Conservation (phyloP, 2,329 filamentous ascomycete species). For the Pseudocercospora vitis region DNA sequence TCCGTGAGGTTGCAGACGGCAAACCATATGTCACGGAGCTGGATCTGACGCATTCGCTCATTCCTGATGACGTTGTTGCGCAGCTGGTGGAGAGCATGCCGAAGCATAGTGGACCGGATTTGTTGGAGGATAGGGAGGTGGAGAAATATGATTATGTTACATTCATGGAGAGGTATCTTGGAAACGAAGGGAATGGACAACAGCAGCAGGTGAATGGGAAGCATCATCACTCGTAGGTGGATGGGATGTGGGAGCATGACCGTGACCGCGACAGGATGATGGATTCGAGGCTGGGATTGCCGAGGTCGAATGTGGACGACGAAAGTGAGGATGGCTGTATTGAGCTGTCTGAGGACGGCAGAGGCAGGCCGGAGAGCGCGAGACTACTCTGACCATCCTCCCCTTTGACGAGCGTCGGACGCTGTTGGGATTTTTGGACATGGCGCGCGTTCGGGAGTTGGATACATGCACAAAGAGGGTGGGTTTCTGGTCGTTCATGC, state of each 20-base stretch:
- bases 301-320: not conserved
- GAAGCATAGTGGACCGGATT: constrained; percentile 76
- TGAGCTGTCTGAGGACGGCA: not conserved
- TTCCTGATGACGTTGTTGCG: constrained; percentile 95
- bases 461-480: not conserved
- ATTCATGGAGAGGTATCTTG: constrained; percentile 80
- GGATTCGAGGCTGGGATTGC: not conserved
- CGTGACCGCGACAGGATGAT: not conserved
- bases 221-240: constrained; percentile 9
- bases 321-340: not conserved
- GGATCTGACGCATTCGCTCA: constrained; percentile 89
- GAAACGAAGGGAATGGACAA: constrained; percentile 13
- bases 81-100: constrained; percentile 88
- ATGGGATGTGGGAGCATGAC: not conserved
- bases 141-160: constrained; percentile 94
- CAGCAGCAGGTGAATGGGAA: constrained; percentile 21
- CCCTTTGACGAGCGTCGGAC: too few species aligned
- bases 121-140: constrained; percentile 78
- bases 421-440: not conserved
- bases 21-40: constrained; percentile 99
- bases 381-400: constrained; percentile 3
- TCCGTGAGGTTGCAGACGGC: constrained; percentile 94
- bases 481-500: too few species aligned
- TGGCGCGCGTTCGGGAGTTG: not conserved
- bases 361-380: not conserved